A percentile compares a stretch with the other conserved stretches of the same genome.
Evolutionary conservation across 2,329 filamentous ascomycete species (phyloP).

Genomic region (Diaporthe sp.): DNA sequence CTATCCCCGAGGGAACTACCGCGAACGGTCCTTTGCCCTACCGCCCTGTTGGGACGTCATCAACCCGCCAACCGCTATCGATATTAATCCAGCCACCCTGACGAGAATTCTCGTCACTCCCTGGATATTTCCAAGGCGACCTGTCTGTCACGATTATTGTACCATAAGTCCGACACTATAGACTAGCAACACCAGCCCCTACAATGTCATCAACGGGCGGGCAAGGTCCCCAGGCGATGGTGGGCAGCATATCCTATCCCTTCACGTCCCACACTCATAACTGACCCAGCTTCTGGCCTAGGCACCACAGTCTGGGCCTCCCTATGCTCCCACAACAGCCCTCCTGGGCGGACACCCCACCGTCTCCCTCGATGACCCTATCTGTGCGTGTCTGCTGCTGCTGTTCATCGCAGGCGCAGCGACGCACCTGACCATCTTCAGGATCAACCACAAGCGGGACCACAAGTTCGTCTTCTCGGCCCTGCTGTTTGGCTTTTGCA

Average conservation of each 20-base stretch:
- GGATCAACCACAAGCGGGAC: slow-evolving; percentile 62
- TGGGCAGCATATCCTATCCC: not conserved
- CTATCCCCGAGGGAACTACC: slow-evolving; percentile 6
- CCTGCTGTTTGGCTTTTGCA: slow-evolving; percentile 71
- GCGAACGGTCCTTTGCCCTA: slow-evolving; percentile 23
- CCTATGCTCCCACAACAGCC: slow-evolving; percentile 61
- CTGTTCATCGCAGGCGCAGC: slow-evolving; percentile 69
- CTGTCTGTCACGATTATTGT: not conserved
- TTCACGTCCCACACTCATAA: not conserved
- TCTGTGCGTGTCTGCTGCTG: slow-evolving; percentile 73
- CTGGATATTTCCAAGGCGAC: too few species aligned
- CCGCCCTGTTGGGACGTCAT: not conserved
- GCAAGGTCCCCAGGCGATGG: slow-evolving; percentile 23
- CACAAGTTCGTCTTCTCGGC: slow-evolving; percentile 73
- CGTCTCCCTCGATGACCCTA: slow-evolving; percentile 71
- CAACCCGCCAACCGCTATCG: not conserved
- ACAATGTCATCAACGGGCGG: slow-evolving; percentile 13
- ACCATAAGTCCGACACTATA: not conserved
- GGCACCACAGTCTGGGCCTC: slow-evolving; percentile 48
- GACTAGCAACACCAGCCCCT: not conserved
- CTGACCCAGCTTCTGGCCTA: not conserved
- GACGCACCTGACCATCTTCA: slow-evolving; percentile 71
- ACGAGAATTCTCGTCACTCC: not conserved
- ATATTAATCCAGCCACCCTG: not conserved
- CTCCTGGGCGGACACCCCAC: slow-evolving; percentile 71